Conservation (phyloP, 1,139 yeast species). For the Debaryomycetaceae sp. region DNA sequence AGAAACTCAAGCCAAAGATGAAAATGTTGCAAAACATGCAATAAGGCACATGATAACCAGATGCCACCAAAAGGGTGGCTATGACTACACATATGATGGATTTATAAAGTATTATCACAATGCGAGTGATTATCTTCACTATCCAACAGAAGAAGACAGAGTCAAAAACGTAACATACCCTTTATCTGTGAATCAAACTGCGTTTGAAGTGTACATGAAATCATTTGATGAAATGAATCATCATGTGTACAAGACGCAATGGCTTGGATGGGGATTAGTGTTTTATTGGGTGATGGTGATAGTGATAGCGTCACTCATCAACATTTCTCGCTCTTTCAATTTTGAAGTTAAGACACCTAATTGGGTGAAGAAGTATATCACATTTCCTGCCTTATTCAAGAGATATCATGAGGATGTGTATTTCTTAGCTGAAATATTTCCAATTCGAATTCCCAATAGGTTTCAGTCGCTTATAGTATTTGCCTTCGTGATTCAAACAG, state of each 20-base stretch:
- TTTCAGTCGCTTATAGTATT: constrained; percentile 1
- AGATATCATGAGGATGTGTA: constrained; percentile 2
- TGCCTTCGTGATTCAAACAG: constrained; percentile 2
- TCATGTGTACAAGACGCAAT: constrained; percentile 28
- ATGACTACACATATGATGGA: constrained; percentile 25
- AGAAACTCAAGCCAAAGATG: constrained; percentile 17
- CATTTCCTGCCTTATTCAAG: background rate
- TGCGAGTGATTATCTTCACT: constrained; percentile 23
- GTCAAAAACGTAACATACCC: constrained; percentile 17
- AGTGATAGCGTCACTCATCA: constrained; percentile 19
- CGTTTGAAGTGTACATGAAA: constrained; percentile 21
- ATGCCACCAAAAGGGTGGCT: constrained; percentile 24
- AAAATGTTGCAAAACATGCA: constrained; percentile 26
- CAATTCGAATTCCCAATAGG: constrained; percentile 4
- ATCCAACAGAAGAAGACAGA: constrained; percentile 12
- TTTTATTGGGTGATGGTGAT: constrained; percentile 34
- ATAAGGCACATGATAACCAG: constrained; percentile 28
- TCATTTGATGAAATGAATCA: constrained; percentile 26
- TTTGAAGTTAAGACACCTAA: background rate
- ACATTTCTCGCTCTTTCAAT: constrained; percentile 10
- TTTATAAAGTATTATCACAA: constrained; percentile 24
- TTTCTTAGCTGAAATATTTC: constrained; percentile 3
- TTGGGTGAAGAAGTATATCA: background rate
- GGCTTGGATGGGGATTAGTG: constrained; percentile 38
- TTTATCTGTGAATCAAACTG: constrained; percentile 21